phyloP scores from a whole-genome alignment of 345 rosid species.

The Linum tenue region DNA sequence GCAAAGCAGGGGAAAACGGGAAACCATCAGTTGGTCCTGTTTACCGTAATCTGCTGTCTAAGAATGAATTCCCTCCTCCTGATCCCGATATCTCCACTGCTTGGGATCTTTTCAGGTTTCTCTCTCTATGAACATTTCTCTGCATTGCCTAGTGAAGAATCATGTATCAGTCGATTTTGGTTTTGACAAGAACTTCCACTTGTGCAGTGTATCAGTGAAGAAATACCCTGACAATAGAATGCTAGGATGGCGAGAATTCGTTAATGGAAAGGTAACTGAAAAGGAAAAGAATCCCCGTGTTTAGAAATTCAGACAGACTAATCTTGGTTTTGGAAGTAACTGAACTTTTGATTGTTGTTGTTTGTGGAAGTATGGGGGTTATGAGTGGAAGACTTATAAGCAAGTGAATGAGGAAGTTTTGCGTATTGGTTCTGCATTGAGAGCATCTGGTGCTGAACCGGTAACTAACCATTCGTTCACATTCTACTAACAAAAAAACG shows the following conservation, averaged over 20 bases:
- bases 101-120: slow-evolving; percentile 86
- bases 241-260: slow-evolving; percentile 83
- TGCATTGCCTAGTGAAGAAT: neutral
- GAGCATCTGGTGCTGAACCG: slow-evolving; percentile 73
- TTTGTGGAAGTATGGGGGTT: slow-evolving; percentile 57
- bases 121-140: neutral
- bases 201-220: slow-evolving; percentile 49
- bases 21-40: slow-evolving; percentile 79
- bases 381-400: slow-evolving; percentile 78
- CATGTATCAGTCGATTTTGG: no score
- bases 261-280: slow-evolving; percentile 54
- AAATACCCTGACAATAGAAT: slow-evolving; percentile 55
- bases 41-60: slow-evolving; percentile 60
- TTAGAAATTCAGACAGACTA: neutral
- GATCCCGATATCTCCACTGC: slow-evolving; percentile 42
- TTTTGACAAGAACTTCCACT: slow-evolving; percentile 5
- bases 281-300: neutral
- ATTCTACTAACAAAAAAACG: neutral
- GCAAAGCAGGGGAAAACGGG: slow-evolving; percentile 61
- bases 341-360: neutral
- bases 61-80: slow-evolving; percentile 51
- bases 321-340: neutral
- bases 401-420: slow-evolving; percentile 72
- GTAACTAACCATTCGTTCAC: slow-evolving; percentile 29
- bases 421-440: slow-evolving; percentile 71